Evolutionary conservation across 1,284 basidiomycete species (phyloP).

Genomic region (Takashimella tepidaria): DNA sequence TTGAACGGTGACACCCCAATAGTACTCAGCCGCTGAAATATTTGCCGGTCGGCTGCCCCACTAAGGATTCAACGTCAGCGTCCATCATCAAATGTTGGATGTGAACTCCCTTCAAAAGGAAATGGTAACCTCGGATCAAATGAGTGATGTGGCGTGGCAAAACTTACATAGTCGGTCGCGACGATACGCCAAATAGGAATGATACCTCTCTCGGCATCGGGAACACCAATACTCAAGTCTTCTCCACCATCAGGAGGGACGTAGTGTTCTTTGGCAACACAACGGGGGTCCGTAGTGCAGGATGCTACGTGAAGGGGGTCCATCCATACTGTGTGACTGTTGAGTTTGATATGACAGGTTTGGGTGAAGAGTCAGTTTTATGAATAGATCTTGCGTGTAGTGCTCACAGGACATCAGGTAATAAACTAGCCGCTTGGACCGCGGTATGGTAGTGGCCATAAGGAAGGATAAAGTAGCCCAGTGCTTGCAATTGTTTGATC

Average conservation of each 20-base stretch:
- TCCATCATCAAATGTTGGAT: too few species aligned
- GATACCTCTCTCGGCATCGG: constrained; percentile 29
- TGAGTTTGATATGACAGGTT: not conserved
- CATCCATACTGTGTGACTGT: constrained; percentile 30
- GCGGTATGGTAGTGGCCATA: constrained; percentile 31
- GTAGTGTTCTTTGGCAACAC: constrained; percentile 34
- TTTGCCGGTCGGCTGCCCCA: constrained; percentile 31
- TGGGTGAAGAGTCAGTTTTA: not conserved
- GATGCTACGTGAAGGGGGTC: constrained; percentile 25
- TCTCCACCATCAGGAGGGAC: constrained; percentile 21
- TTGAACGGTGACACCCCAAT: constrained; percentile 26
- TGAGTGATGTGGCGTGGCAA: too few species aligned
- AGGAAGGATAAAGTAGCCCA: constrained; percentile 17
- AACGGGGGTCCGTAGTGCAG: constrained; percentile 37
- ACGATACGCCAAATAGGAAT: constrained; percentile 38
- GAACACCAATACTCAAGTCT: constrained; percentile 26
- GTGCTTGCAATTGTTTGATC: constrained; percentile 14
- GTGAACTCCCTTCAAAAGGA: too few species aligned
- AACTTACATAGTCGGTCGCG: constrained; percentile 39
- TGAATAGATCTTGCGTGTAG: not conserved
- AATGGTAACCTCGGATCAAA: too few species aligned
- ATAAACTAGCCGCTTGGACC: constrained; percentile 30
- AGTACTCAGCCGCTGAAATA: constrained; percentile 23
- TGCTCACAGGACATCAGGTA: constrained; percentile 37
- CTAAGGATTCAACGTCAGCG: constrained; percentile 8